Evolutionary conservation across 345 rosid genomes (phyloP).

Genomic region (Pistacia vera): DNA sequence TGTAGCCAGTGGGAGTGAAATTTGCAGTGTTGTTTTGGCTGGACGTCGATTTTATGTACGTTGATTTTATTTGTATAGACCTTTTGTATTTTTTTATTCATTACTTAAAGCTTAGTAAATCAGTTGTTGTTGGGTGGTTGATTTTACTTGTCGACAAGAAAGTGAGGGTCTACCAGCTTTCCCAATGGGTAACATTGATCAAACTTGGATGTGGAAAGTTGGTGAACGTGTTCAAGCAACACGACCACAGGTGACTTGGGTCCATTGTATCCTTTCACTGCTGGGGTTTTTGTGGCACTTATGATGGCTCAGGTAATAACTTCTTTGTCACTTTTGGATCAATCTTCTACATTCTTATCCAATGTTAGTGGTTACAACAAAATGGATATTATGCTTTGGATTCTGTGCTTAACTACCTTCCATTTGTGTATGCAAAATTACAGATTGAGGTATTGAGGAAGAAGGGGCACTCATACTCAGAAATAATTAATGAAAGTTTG

Average conservation of each 20-base stretch:
- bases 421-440: background rate
- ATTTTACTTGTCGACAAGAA: constrained; percentile 26
- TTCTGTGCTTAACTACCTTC: constrained; percentile 19
- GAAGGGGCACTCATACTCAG: constrained; percentile 91
- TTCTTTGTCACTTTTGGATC: background rate
- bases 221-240: constrained; percentile 44
- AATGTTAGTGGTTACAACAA: background rate
- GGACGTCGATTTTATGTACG: constrained; percentile 47
- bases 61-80: background rate
- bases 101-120: background rate
- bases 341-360: background rate
- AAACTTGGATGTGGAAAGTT: constrained; percentile 50
- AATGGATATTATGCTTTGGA: constrained; percentile 19
- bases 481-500: constrained; percentile 87
- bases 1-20: constrained; percentile 50
- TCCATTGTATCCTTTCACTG: constrained; percentile 46
- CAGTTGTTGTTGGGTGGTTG: background rate
- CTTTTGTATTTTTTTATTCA: background rate
- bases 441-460: constrained; percentile 66
- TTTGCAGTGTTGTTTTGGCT: constrained; percentile 47
- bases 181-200: constrained; percentile 58
- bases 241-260: constrained; percentile 44
- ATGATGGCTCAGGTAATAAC: constrained; percentile 50
- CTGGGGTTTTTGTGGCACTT: constrained; percentile 51
- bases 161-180: constrained; percentile 53